Base-by-base conservation (phyloP, 1,139 yeast genomes). In the Lodderomyces elongisporus region DNA sequence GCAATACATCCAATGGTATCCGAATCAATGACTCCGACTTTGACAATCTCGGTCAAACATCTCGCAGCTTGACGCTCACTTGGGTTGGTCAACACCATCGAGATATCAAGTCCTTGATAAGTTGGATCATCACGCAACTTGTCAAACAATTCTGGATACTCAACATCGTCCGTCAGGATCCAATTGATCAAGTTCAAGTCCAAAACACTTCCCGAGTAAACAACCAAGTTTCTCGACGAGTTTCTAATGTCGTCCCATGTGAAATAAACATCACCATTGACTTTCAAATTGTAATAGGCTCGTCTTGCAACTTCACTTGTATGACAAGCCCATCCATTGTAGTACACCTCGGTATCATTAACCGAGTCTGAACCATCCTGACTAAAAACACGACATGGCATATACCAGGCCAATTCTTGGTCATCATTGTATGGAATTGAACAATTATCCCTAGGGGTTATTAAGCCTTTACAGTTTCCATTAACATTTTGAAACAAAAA, bases 1-100 rank as follows among this genome's bases (percentile, higher is more conserved):
- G 96, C 95, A 56, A 91, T 79, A 60, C 98, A 91, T n/a, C 98
- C 98, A 50, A 91, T 78, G 9, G 95, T 79, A 36, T 85, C 88
- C 1, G 93, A 77, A 54, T 91, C 97, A 36, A 91, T 77, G 30
- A 77, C 79, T 16, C 98, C 98, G 15, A 89, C 94, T 59, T 82
- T 85, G 37, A 85, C 68, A 37, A 85, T 83, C 57, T 91, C 97
- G n/a, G 83, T 67, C 35, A 91, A 65, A 59, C 98, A 91, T 49
- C 80, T 75, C 12, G 93, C 93, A 6, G 79, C 76, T 47, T 74
- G 72, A 39, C 88, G 74, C 46, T 85, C 88, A 16, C 64, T 63
- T 14, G 84, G 72, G 38, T 76, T 77, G 4, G 95, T 74, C 53
- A 89, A 70, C 12, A 83, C 66, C 40, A 87, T 66, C 1, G 96